Evolutionary conservation across 2,329 filamentous ascomycete genomes (phyloP), one percentile per base, ranked within the genome.

Genomic region (Mariannaea sp.): DNA sequence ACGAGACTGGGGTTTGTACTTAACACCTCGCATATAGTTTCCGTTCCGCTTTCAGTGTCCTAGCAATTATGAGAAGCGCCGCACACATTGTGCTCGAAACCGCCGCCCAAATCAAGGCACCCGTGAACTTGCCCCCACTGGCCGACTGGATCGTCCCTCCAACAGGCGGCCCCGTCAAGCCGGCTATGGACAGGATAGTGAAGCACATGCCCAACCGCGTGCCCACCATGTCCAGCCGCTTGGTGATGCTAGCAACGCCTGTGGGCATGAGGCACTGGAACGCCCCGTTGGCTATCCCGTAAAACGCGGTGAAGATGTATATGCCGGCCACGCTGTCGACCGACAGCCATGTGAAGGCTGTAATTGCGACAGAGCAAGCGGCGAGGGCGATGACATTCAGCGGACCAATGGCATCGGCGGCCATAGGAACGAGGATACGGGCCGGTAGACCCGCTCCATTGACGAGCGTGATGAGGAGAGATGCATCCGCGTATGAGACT

Each of bases 121-220:
- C 65, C 0, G 45, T 61, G 27, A 67, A 69, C 1, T 56, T 57
- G 1, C 68, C 68, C 14, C 65, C 67, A 0, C 53, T 63, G 1
- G 30, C 43, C 1, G 61, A 52, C 41, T 65, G 57, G 0, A 66
- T 27, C 2, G 58, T 12, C 0, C 74, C 74, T 0, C 74, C 74
- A 16, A 76, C 67, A 0, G 74, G 74, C 3, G 73, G 71, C 0
- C 74, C 74, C 0, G 73, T 74, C 12, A 76, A 46, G 0, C 71
- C 68, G 1, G 71, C 71, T 38, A 75, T 64, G 0, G 72, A 74
- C 6, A 67, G 62, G 5, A 76, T 67, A 36, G 62, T 69, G 9
- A 76, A 76, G 1, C 69, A 71, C 73, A 76, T 76, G 7, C 74
- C 74, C 12, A 76, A 61, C 19, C 74, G 62, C 1, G 73, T 74